Base-by-base conservation (phyloP, 441 rosid genomes). In the Erodium chrysanthum region DNA sequence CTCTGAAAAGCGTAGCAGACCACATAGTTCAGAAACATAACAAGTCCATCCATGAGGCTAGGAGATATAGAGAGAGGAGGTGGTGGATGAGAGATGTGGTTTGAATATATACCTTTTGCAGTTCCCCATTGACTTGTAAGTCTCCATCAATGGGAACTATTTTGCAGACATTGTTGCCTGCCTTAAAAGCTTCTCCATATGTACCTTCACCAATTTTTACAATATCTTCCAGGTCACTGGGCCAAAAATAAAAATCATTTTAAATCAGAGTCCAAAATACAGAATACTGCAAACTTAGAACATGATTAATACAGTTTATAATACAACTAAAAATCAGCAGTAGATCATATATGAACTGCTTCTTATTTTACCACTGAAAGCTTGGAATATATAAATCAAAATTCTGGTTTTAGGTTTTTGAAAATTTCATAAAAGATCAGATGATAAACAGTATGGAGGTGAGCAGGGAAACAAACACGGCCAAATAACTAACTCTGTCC, bases 101-200 rank as follows among this genome's bases (percentile, higher is more conserved):
- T 23, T 40, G 7, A 65, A 61, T 66, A 37, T 14, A 54, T 81
- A 91, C 96, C 98, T 94, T 94, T 75, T 91, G 97, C 58, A 88
- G 73, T 84, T 91, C 98, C 59, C 96, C 98, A 64, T 94, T 91
- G 37, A 94, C 96, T 75, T 70, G 83, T 52, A 86, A 69, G 59
- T 94, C 92, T 56, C 97, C 98, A 75, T 91, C 96, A 68, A 94
- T 79, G 63, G 98, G 98, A 77, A 94, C 98, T 76, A 94, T 82
- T 84, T 94, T 94, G 79, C 98, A 94, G 56, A 91, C 98, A 63
- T 79, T 80, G 68, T 77, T 71, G 33, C 98, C 98, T 64, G 86
- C 91, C 69, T 76, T 76, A 70, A 89, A 91, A 73, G 96, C 98
- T 80, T 94, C 98, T 72, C 98, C 98, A 75, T 76, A 94, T 37